phyloP scores from a whole-genome alignment of 768 basidiomycete genomes.

The Calocera viscosa region DNA sequence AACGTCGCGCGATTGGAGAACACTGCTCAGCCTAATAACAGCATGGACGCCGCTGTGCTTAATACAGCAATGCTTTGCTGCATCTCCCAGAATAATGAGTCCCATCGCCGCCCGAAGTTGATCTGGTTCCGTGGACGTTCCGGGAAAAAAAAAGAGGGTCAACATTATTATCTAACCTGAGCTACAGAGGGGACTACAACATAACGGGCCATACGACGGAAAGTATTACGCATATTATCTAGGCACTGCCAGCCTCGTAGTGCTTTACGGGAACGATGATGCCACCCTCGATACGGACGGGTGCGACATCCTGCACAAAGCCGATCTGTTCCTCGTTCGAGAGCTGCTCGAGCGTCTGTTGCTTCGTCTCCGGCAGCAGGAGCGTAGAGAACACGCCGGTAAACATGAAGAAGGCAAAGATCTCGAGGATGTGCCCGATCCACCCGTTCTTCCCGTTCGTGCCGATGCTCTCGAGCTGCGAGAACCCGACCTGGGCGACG shows the following conservation, averaged over 20 bases:
- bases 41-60: too few relatives aligned
- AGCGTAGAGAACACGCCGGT: conserved; percentile 25
- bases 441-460: conserved; percentile 19
- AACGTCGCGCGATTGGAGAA: too few relatives aligned
- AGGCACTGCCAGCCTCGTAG: background rate
- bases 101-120: too few relatives aligned
- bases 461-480: conserved; percentile 26
- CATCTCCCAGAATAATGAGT: too few relatives aligned
- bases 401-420: conserved; percentile 28
- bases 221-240: background rate
- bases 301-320: conserved; percentile 9
- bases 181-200: background rate
- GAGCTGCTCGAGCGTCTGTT: conserved; percentile 24
- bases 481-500: conserved; percentile 30
- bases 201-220: background rate
- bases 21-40: too few relatives aligned
- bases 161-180: conserved; percentile 1
- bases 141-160: too few relatives aligned
- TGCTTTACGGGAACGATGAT: background rate
- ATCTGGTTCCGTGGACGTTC: too few relatives aligned
- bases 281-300: conserved; percentile 13
- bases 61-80: too few relatives aligned
- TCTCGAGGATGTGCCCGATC: conserved; percentile 25
- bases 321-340: conserved; percentile 21
- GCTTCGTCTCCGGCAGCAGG: conserved; percentile 28